Percentiles rank a stretch among this genome's conserved stretches.
Evolutionary conservation across 305 asterid genomes (phyloP).

Genomic region (Solanum hybrid): DNA sequence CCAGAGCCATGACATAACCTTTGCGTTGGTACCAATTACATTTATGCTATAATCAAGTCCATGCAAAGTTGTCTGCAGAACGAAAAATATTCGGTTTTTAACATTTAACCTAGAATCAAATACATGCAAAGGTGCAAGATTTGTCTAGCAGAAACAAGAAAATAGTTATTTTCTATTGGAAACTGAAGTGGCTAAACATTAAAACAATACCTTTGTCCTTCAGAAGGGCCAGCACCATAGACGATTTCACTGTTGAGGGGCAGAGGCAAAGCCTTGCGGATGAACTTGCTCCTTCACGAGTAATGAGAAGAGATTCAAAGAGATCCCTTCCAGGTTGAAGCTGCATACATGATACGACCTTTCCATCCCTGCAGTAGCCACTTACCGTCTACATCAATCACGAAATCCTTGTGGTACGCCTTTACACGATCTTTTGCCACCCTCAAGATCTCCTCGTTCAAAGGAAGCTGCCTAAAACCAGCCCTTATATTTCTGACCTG

Average conservation of each 20-base stretch:
- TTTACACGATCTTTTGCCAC: conserved; percentile 32
- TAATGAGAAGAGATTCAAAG: conserved; percentile 10
- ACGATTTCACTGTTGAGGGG: background rate
- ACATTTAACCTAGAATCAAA: background rate
- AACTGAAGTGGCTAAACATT: background rate
- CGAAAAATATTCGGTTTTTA: background rate
- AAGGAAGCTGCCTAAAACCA: conserved; percentile 66
- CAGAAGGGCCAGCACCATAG: background rate
- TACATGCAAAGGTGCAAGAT: background rate
- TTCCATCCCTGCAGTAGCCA: conserved; percentile 98
- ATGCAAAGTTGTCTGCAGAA: background rate
- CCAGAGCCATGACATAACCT: background rate
- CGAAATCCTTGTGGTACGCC: conserved; percentile 61
- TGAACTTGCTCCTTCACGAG: background rate
- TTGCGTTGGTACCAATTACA: background rate
- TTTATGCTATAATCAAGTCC: background rate
- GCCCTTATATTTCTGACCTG: conserved; percentile 58
- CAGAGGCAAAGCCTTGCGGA: background rate
- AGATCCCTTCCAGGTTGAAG: conserved; percentile 58
- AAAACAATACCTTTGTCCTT: background rate
- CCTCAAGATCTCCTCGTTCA: conserved; percentile 49
- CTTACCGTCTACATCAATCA: conserved; percentile 61
- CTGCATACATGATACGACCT: conserved; percentile 61
- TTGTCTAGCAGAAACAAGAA: background rate
- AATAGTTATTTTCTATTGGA: background rate